Percentiles rank a stretch among this genome's conserved stretches.
Conservation (phyloP, 1,139 yeast genomes). For the Zygoascus sp. region DNA sequence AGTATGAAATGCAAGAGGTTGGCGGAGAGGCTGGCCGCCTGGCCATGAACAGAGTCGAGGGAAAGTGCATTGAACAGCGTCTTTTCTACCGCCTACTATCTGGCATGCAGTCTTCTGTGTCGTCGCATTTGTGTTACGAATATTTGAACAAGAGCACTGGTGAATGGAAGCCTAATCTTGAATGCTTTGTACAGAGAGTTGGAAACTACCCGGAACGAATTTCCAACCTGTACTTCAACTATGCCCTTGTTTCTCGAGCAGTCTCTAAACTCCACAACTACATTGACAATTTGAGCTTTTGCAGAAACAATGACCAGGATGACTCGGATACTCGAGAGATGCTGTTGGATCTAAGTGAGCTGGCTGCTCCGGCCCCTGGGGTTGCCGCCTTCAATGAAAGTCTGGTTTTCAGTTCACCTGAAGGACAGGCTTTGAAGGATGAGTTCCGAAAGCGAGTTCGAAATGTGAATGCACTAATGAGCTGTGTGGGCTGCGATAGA, state of each 20-base stretch:
- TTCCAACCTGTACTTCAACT: slow-evolving; percentile 86
- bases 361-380: slow-evolving; percentile 43
- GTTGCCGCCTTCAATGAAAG: slow-evolving; percentile 48
- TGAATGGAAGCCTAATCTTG: slow-evolving; percentile 77
- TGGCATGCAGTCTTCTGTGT: slow-evolving; percentile 95
- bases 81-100: slow-evolving; percentile 81
- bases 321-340: slow-evolving; percentile 46
- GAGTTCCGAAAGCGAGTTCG: slow-evolving; percentile 83
- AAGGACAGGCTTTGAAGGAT: slow-evolving; percentile 52
- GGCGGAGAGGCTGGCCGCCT: slow-evolving; percentile 31
- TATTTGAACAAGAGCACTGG: slow-evolving; percentile 69
- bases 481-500: slow-evolving; percentile 97
- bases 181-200: slow-evolving; percentile 81
- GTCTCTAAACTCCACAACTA: slow-evolving; percentile 58
- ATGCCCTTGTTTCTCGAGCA: slow-evolving; percentile 80
- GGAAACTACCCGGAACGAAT: slow-evolving; percentile 87
- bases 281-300: slow-evolving; percentile 47
- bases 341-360: slow-evolving; percentile 37
- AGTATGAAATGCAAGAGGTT: slow-evolving; percentile 27
- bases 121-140: slow-evolving; percentile 88
- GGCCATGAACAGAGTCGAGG: slow-evolving; percentile 35
- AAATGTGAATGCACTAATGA: slow-evolving; percentile 91
- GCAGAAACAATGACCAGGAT: slow-evolving; percentile 43
- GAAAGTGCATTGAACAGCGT: slow-evolving; percentile 74
- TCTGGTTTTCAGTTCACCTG: slow-evolving; percentile 45